phyloP scores from a whole-genome alignment of 2,329 filamentous ascomycete species.

The Xylariaceae sp. region DNA sequence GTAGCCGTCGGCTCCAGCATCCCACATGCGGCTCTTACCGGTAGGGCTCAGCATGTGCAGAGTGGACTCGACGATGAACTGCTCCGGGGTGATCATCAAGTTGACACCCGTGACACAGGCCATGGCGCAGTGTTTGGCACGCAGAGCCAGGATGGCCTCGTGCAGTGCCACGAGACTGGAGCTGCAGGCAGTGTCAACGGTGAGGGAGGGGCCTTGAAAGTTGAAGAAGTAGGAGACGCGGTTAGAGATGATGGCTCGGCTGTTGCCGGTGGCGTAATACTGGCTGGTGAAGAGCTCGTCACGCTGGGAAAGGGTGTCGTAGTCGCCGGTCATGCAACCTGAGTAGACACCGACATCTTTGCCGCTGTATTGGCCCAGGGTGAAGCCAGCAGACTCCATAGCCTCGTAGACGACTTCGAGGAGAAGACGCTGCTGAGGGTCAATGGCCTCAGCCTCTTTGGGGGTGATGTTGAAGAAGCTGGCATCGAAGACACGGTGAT shows the following conservation, averaged over 20 bases:
- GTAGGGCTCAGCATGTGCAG: slow-evolving; percentile 41
- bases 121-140: slow-evolving; percentile 33
- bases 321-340: slow-evolving; percentile 30
- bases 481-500: slow-evolving; percentile 25
- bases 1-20: slow-evolving; percentile 50
- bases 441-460: slow-evolving; percentile 30
- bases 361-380: slow-evolving; percentile 20
- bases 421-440: slow-evolving; percentile 28
- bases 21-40: slow-evolving; percentile 44
- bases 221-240: slow-evolving; percentile 37
- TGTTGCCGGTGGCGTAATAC: slow-evolving; percentile 31
- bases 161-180: slow-evolving; percentile 34
- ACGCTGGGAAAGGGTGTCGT: slow-evolving; percentile 24
- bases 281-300: slow-evolving; percentile 24
- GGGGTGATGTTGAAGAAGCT: slow-evolving; percentile 32
- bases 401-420: slow-evolving; percentile 33
- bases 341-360: slow-evolving; percentile 27
- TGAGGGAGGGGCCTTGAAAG: slow-evolving; percentile 34
- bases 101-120: slow-evolving; percentile 42
- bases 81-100: slow-evolving; percentile 38
- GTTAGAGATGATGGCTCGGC: slow-evolving; percentile 32
- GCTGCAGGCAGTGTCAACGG: slow-evolving; percentile 38
- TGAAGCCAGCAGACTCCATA: slow-evolving; percentile 29
- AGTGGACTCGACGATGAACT: slow-evolving; percentile 38
- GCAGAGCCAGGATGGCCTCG: slow-evolving; percentile 35